These are phyloP conservation scores for Cyathus olla DNA, from an alignment of 1,284 basidiomycete genomes.

Conservation along the genomic window DNA sequence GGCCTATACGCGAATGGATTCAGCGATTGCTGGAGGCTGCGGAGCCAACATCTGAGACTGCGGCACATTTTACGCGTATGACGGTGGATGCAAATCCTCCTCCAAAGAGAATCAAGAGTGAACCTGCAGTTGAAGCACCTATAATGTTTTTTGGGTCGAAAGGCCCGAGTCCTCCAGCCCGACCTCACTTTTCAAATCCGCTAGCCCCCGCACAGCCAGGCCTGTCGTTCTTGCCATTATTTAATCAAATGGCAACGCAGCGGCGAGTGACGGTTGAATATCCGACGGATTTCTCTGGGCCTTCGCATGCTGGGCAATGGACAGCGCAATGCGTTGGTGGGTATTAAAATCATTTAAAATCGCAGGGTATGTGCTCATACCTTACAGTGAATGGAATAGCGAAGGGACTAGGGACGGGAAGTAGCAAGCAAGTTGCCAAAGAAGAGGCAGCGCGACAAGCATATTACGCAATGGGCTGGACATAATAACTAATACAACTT, in stretches of 20 bases:
- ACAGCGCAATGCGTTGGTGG: conserved; percentile 70
- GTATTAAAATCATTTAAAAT: conserved; percentile 22
- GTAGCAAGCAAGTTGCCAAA: conserved; percentile 78
- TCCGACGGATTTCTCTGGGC: conserved; percentile 65
- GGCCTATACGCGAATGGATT: conserved; percentile 69
- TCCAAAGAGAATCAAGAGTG: conserved; percentile 49
- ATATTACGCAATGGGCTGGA: conserved; percentile 80
- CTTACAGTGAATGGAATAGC: conserved; percentile 73
- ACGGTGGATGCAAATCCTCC: conserved; percentile 37
- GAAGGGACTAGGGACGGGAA: conserved; percentile 70
- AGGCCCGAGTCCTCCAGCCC: conserved; percentile 40
- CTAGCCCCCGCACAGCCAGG: conserved; percentile 67
- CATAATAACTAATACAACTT: conserved; percentile 25
- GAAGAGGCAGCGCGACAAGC: conserved; percentile 79
- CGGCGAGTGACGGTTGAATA: conserved; percentile 72
- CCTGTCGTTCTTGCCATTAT: conserved; percentile 72
- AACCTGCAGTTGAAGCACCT: conserved; percentile 21
- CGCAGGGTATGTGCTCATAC: not conserved
- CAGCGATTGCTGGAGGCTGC: conserved; percentile 59
- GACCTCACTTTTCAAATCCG: conserved; percentile 55
- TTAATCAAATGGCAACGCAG: conserved; percentile 78
- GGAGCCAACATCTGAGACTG: conserved; percentile 15
- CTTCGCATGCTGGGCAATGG: conserved; percentile 76
- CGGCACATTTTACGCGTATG: conserved; percentile 25
- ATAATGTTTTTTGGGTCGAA: conserved; percentile 45